phyloP scores from a whole-genome alignment of 2,329 filamentous ascomycete genomes.

The Monosporascus ibericus region DNA sequence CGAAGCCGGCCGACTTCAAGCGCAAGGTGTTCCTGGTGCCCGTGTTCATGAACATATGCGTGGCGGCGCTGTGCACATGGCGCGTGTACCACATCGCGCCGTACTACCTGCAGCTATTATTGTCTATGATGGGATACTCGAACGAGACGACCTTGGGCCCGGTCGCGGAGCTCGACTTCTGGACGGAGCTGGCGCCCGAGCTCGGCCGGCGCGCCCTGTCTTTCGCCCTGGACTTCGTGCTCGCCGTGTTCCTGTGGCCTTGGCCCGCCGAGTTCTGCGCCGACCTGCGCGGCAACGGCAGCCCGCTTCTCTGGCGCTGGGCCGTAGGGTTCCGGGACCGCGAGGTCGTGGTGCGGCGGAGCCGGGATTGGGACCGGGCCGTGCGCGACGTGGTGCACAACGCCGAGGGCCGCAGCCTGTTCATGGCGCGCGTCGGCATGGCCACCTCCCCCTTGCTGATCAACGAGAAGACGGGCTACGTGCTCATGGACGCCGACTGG shows the following conservation, averaged over 20 bases:
- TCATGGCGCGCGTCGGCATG: slow-evolving; percentile 56
- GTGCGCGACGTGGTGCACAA: slow-evolving; percentile 46
- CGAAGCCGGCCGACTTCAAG: slow-evolving; percentile 64
- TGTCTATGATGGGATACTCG: slow-evolving; percentile 57
- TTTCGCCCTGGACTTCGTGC: slow-evolving; percentile 68
- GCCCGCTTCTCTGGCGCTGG: slow-evolving; percentile 67
- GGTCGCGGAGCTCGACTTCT: slow-evolving; percentile 44
- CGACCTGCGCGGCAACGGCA: slow-evolving; percentile 46
- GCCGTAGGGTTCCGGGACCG: slow-evolving; percentile 67
- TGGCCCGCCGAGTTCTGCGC: slow-evolving; percentile 71
- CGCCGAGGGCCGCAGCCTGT: slow-evolving; percentile 46
- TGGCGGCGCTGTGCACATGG: slow-evolving; percentile 59
- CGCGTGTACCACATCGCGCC: slow-evolving; percentile 64
- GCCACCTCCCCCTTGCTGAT: slow-evolving; percentile 65
- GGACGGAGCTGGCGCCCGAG: slow-evolving; percentile 49
- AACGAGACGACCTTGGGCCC: slow-evolving; percentile 60
- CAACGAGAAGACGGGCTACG: slow-evolving; percentile 75
- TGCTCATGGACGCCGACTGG: slow-evolving; percentile 80
- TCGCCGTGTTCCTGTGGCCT: slow-evolving; percentile 62
- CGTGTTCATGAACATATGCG: slow-evolving; percentile 65
- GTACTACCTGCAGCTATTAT: slow-evolving; percentile 64
- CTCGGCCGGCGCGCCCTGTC: slow-evolving; percentile 54
- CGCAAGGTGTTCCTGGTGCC: slow-evolving; percentile 78
- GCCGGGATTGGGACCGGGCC: slow-evolving; percentile 62
- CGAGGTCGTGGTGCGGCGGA: slow-evolving; percentile 77